These are phyloP conservation scores for Thamnidium elegans DNA, from an alignment of 192 early-diverging fungal species.

Conservation along the genomic window DNA sequence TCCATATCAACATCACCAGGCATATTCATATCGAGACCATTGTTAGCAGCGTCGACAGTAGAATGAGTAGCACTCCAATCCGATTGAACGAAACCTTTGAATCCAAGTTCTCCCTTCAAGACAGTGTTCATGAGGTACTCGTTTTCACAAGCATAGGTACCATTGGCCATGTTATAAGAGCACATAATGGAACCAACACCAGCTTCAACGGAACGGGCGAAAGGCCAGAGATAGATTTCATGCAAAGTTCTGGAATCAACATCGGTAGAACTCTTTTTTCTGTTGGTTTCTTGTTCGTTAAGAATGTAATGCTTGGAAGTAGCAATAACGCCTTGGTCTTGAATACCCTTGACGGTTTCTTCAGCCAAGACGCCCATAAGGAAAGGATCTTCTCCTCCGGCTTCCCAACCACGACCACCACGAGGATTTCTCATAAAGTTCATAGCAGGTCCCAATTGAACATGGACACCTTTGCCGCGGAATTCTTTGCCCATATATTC, in stretches of 20 bases:
- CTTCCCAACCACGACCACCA: slow-evolving; percentile 27
- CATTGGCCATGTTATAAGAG: slow-evolving; percentile 61
- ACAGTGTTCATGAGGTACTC: slow-evolving; percentile 35
- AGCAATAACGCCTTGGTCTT: slow-evolving; percentile 22
- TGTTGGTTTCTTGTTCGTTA: slow-evolving; percentile 28
- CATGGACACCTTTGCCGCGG: slow-evolving; percentile 51
- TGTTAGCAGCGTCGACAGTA: slow-evolving; percentile 17
- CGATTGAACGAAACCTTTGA: slow-evolving; percentile 48
- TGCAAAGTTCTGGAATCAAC: slow-evolving; percentile 56
- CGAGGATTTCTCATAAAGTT: slow-evolving; percentile 22
- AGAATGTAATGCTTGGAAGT: slow-evolving; percentile 21
- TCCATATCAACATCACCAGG: slow-evolving; percentile 36
- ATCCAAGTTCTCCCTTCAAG: slow-evolving; percentile 50
- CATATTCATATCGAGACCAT: slow-evolving; percentile 62
- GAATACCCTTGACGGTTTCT: slow-evolving; percentile 18
- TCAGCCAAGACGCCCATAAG: slow-evolving; percentile 9
- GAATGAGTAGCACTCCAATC: slow-evolving; percentile 47
- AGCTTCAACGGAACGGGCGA: slow-evolving; percentile 50
- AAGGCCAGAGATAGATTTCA: slow-evolving; percentile 60
- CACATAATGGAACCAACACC: slow-evolving; percentile 63
- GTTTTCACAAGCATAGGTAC: slow-evolving; percentile 53
- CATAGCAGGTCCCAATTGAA: slow-evolving; percentile 50
- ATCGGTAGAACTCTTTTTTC: slow-evolving; percentile 29
- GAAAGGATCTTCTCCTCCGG: slow-evolving; percentile 28
- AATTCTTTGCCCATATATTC: slow-evolving; percentile 52